A percentile compares a stretch with the other conserved stretches of the same genome.
These are phyloP conservation scores for Termitomyces bulborhizus DNA, from an alignment of 768 basidiomycete species.

Conservation along the genomic window DNA sequence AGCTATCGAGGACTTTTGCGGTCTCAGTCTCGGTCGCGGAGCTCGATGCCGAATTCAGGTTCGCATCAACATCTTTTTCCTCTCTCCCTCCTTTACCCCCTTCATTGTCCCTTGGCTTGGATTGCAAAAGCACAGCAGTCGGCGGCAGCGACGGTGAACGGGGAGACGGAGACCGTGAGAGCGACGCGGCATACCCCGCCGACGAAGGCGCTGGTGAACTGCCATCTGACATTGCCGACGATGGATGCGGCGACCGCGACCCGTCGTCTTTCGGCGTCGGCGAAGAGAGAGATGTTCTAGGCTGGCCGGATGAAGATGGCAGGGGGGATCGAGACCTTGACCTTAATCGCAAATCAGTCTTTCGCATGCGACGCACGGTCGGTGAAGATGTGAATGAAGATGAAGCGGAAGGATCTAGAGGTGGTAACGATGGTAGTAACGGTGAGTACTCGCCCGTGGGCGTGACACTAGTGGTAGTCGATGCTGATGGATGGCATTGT, in stretches of 20 bases:
- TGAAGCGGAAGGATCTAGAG: constrained; percentile 14
- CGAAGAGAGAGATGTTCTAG: constrained; percentile 1
- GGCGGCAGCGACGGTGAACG: constrained; percentile 26
- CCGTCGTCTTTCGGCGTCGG: constrained; percentile 12
- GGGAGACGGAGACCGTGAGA: constrained; percentile 45
- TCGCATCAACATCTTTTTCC: background rate
- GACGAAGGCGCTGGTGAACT: constrained; percentile 58
- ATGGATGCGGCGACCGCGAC: constrained; percentile 11
- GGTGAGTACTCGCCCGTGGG: constrained; percentile 13
- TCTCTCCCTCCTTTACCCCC: background rate
- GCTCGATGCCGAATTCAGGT: background rate
- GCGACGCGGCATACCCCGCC: constrained; percentile 45
- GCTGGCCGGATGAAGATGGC: background rate
- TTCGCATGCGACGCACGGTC: constrained; percentile 14
- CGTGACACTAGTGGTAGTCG: constrained; percentile 41
- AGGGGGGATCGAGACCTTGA: constrained; percentile 12
- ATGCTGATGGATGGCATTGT: constrained; percentile 45
- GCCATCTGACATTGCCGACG: constrained; percentile 33
- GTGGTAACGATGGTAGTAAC: background rate
- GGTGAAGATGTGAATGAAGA: constrained; percentile 16
- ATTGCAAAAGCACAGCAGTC: constrained; percentile 24
- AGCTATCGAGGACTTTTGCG: background rate
- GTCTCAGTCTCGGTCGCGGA: background rate
- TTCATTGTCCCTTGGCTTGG: background rate
- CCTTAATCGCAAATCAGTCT: constrained; percentile 12